Conservation (phyloP, 2,329 filamentous ascomycete genomes). For the Geosmithia morbida region DNA sequence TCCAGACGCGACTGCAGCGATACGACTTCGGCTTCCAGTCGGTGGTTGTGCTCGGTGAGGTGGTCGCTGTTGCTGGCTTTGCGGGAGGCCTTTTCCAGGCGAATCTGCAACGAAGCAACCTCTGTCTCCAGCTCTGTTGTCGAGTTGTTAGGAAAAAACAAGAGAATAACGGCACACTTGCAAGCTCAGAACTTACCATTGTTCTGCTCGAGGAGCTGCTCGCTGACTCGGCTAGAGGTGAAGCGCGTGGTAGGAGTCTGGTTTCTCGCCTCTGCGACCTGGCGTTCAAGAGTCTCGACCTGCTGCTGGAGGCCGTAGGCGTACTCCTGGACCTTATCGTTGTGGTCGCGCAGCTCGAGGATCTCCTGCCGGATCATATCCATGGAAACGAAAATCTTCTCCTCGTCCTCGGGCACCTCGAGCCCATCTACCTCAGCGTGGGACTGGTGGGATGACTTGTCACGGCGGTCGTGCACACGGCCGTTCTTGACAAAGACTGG, state of each 20-base stretch:
- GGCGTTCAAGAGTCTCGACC: slow-evolving; percentile 32
- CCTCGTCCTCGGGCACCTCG: slow-evolving; percentile 35
- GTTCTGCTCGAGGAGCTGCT: slow-evolving; percentile 35
- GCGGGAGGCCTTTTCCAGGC: background rate
- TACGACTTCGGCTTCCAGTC: slow-evolving; percentile 42
- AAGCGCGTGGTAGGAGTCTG: slow-evolving; percentile 26
- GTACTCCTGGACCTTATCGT: slow-evolving; percentile 39
- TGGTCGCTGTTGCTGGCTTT: background rate
- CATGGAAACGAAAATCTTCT: slow-evolving; percentile 44
- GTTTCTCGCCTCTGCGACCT: slow-evolving; percentile 20
- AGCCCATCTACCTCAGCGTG: slow-evolving; percentile 37
- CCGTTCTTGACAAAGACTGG: slow-evolving; percentile 41
- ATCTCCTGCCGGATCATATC: slow-evolving; percentile 48
- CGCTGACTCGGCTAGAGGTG: slow-evolving; percentile 26
- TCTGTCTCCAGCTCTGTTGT: background rate
- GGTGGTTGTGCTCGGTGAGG: background rate
- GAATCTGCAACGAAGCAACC: background rate
- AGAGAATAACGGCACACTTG: slow-evolving; percentile 4
- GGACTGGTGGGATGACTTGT: slow-evolving; percentile 16
- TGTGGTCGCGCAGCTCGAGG: slow-evolving; percentile 38
- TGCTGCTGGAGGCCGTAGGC: slow-evolving; percentile 37
- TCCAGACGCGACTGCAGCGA: slow-evolving; percentile 47
- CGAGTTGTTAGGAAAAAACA: background rate
- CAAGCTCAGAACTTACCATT: slow-evolving; percentile 22
- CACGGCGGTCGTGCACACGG: slow-evolving; percentile 28